Base-by-base conservation (phyloP, 495 filamentous ascomycete species). In the Penicillium robsamsonii region DNA sequence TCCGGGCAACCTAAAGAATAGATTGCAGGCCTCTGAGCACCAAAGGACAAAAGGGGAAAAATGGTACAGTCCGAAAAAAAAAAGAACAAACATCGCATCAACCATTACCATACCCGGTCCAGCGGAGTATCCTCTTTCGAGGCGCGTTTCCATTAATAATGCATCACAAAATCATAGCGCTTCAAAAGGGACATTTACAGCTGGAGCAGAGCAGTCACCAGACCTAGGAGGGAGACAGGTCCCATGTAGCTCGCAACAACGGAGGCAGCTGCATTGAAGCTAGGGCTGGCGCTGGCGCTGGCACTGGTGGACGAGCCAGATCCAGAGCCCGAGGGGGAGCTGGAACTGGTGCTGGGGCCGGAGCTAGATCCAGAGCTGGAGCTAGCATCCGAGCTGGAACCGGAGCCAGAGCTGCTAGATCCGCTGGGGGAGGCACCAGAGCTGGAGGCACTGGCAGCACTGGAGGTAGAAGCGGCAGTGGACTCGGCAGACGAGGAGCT, bases 171-270 rank as follows among this genome's bases (percentile, higher is more conserved):
- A 38, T 40, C 22, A 53, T 51, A 56, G 35, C 44, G 47, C 43
- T 35, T 48, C n/a, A 27, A 52, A 55, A 46, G 35, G 35, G 43
- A 47, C 15, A 50, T 65, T 63, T 64, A 76, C 62, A 76, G 59
- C 62, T 74, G 69, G 48, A 76, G 45, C 59, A 75, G 63, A 38
- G 70, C 67, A 41, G 68, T 57, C 42, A 75, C 30, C 56, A 77
- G 58, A 52, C 67, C 71, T 46, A 75, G 45, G 41, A 73, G 33
- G 46, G 65, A 60, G 24, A 71, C 17, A 15, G 68, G 60, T n/a
- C 53, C 63, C 25, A 69, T 30, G 58, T 66, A 61, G 53, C 50
- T 62, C 44, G 63, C 56, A 25, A 56, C 59, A 35, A 69, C 40
- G 55, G 56, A 66, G 52, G 62, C 63, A 29, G 63, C 67, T 10